phyloP scores from a whole-genome alignment of 2,329 filamentous ascomycete genomes.

The Ophiocordyceps polyrhachis-furcata region DNA sequence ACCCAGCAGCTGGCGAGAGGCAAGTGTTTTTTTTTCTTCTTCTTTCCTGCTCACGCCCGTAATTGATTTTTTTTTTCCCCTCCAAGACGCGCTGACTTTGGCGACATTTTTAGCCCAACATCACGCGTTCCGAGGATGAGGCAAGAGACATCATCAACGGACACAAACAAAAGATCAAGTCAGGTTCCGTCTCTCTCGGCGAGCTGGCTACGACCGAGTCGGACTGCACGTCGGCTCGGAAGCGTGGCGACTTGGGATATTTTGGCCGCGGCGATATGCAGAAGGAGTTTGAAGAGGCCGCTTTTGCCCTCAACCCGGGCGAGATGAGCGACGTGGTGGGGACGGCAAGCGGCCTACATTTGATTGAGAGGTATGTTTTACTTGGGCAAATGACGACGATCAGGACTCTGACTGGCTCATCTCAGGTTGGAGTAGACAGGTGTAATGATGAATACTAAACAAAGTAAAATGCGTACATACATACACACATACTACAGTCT shows the following conservation, averaged over 20 bases:
- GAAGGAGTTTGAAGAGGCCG: conserved; percentile 92
- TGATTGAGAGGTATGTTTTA: conserved; percentile 67
- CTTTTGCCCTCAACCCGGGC: conserved; percentile 74
- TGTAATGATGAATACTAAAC: not conserved
- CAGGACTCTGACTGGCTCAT: not conserved
- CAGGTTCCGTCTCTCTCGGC: conserved; percentile 49
- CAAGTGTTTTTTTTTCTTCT: not conserved
- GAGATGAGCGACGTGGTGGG: conserved; percentile 77
- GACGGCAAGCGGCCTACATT: conserved; percentile 82
- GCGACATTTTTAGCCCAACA: conserved; percentile 43
- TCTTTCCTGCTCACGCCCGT: no score
- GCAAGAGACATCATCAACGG: conserved; percentile 57
- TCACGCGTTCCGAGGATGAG: conserved; percentile 77
- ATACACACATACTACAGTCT: no score
- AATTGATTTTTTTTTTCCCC: not conserved
- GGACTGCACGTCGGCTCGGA: conserved; percentile 88
- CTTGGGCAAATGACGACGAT: not conserved
- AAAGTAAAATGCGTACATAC: not conserved
- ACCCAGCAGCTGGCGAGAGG: conserved; percentile 82
- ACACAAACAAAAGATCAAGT: conserved; percentile 60
- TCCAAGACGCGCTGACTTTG: not conserved
- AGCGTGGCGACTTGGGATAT: conserved; percentile 85
- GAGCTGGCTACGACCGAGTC: conserved; percentile 79
- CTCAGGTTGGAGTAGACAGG: conserved; percentile 3
- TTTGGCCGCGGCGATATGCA: conserved; percentile 96